Conservation (phyloP, 2,329 filamentous ascomycete species). For the Colletotrichum sp. region DNA sequence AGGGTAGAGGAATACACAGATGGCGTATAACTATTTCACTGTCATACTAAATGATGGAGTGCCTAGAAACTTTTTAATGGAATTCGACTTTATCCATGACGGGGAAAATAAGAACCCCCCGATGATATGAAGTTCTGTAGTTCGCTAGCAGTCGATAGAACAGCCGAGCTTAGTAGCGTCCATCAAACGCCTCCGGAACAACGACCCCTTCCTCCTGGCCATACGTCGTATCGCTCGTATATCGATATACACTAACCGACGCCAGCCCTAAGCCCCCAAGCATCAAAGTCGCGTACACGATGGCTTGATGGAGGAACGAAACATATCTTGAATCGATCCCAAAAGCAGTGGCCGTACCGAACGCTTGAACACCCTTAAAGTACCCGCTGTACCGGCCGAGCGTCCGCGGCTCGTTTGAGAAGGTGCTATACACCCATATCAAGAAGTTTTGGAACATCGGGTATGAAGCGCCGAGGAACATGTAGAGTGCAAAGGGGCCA, state of each 20-base stretch:
- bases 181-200: not conserved
- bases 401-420: not conserved
- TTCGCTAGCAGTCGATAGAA: no score
- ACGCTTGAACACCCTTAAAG: not conserved
- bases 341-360: not conserved
- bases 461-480: not conserved
- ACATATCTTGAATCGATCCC: not conserved
- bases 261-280: not conserved
- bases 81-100: no score
- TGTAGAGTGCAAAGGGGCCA: not conserved
- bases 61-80: no score
- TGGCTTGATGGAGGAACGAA: not conserved
- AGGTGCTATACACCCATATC: not conserved
- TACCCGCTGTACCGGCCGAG: not conserved
- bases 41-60: no score
- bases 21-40: no score
- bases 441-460: not conserved
- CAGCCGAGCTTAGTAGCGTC: no score
- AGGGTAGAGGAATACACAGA: no score
- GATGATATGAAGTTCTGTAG: no score
- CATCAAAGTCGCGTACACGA: not conserved
- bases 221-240: not conserved
- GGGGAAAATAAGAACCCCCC: no score
- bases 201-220: not conserved
- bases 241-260: not conserved